These are phyloP conservation scores for Solanum aculeatissimum DNA, from an alignment of 305 asterid genomes.

Conservation along the genomic window DNA sequence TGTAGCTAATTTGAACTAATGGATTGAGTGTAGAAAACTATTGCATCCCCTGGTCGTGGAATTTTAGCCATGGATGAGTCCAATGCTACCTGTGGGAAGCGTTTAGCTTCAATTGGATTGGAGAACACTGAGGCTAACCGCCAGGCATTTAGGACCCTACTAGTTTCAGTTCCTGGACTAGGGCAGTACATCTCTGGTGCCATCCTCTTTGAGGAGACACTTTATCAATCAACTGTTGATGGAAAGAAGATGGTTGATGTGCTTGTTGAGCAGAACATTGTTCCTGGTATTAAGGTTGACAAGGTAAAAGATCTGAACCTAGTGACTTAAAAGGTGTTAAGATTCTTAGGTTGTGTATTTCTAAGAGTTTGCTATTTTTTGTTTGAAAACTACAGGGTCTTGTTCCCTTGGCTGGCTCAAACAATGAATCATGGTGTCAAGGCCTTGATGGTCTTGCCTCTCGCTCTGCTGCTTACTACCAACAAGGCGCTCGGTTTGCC, in stretches of 20 bases:
- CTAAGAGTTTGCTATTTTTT: not conserved
- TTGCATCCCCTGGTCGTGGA: constrained; percentile 84
- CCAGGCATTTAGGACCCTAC: constrained; percentile 58
- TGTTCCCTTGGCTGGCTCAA: constrained; percentile 58
- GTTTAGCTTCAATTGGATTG: constrained; percentile 58
- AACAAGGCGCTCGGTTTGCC: constrained; percentile 66
- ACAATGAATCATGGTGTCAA: constrained; percentile 74
- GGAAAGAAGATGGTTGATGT: constrained; percentile 68
- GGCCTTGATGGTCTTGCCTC: constrained; percentile 76
- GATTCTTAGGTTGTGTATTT: not conserved
- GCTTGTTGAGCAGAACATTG: constrained; percentile 49
- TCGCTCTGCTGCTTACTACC: constrained; percentile 61
- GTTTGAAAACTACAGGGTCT: constrained; percentile 34
- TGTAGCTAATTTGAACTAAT: not conserved
- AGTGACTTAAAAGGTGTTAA: not conserved
- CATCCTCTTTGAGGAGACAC: constrained; percentile 65
- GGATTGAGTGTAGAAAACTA: constrained; percentile 33
- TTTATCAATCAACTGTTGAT: constrained; percentile 58
- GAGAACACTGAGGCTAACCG: constrained; percentile 75
- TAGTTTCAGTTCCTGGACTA: constrained; percentile 55
- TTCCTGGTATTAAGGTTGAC: constrained; percentile 73
- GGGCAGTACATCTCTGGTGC: constrained; percentile 63
- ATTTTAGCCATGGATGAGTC: constrained; percentile 77
- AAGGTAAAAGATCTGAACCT: constrained; percentile 21
- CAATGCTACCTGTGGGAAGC: constrained; percentile 81